phyloP scores from a whole-genome alignment of 345 rosid species.

The Rhizophora mangle region DNA sequence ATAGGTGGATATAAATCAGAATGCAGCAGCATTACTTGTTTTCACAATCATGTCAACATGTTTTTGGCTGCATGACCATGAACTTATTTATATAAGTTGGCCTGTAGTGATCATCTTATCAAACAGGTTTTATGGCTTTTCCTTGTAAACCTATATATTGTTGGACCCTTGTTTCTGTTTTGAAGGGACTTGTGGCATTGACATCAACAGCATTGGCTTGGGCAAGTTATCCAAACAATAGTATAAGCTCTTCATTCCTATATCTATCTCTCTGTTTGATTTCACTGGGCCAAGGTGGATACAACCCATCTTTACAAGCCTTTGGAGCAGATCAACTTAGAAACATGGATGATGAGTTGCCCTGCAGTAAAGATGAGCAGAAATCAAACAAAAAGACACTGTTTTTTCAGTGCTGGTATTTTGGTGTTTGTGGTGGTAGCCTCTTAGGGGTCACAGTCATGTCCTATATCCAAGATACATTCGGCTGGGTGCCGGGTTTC shows the following conservation, averaged over 20 bases:
- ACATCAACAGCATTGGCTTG: slow-evolving; percentile 68
- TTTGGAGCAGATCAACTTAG: slow-evolving; percentile 87
- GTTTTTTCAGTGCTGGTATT: slow-evolving; percentile 96
- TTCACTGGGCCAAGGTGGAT: slow-evolving; percentile 80
- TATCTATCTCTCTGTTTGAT: slow-evolving; percentile 68
- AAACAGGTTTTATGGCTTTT: slow-evolving; percentile 1
- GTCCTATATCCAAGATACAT: slow-evolving; percentile 85
- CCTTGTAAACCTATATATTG: slow-evolving; percentile 4
- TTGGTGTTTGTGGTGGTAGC: slow-evolving; percentile 82
- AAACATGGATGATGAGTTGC: slow-evolving; percentile 38
- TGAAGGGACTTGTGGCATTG: slow-evolving; percentile 78
- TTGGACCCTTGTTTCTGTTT: slow-evolving; percentile 1
- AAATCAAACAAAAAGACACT: slow-evolving; percentile 44
- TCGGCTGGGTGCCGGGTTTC: slow-evolving; percentile 90
- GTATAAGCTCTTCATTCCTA: slow-evolving; percentile 47
- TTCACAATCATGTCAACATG: no score
- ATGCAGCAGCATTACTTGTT: no score
- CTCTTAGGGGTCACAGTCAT: slow-evolving; percentile 77
- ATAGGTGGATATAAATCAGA: not conserved
- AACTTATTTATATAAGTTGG: no score
- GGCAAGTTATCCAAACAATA: slow-evolving; percentile 42
- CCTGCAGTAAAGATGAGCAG: slow-evolving; percentile 35
- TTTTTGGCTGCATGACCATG: no score
- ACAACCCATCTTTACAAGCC: slow-evolving; percentile 87
- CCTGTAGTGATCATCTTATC: not conserved